Conservation (phyloP, 176 grass and related monocot species). For the Avena sativa region DNA sequence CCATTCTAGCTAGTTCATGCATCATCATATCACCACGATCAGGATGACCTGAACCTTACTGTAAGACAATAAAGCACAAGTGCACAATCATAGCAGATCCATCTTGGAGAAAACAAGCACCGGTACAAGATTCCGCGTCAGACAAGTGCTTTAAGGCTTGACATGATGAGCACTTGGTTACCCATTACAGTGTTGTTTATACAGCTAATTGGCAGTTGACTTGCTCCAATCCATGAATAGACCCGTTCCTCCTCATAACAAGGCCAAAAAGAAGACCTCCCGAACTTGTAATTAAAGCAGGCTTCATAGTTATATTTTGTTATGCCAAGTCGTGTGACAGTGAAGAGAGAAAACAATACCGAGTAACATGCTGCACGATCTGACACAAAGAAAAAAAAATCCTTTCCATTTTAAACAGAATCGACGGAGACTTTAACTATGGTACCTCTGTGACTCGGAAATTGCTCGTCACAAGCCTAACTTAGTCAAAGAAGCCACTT, state of each 20-base stretch:
- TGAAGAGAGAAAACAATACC: not conserved
- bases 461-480: not conserved
- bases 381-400: not conserved
- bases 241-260: constrained; percentile 33
- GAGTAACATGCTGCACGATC: constrained; percentile 10
- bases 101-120: constrained; percentile 23
- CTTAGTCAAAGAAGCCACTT: not conserved
- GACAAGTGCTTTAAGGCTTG: not conserved
- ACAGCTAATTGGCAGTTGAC: constrained; percentile 31
- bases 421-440: constrained; percentile 11
- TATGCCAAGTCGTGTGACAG: not conserved
- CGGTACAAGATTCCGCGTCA: constrained; percentile 19
- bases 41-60: constrained; percentile 26
- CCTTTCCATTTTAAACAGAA: not conserved
- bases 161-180: constrained; percentile 17
- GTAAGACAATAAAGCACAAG: constrained; percentile 24
- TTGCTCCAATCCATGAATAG: not conserved
- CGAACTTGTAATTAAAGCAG: constrained; percentile 31
- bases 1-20: not conserved
- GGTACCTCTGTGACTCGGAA: not conserved
- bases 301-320: constrained; percentile 11
- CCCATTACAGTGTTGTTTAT: constrained; percentile 16
- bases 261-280: constrained; percentile 28
- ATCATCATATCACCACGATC: not conserved
- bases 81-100: constrained; percentile 46